Evolutionary conservation across 768 basidiomycete genomes (phyloP).

Genomic region (Pluteus cervinus): DNA sequence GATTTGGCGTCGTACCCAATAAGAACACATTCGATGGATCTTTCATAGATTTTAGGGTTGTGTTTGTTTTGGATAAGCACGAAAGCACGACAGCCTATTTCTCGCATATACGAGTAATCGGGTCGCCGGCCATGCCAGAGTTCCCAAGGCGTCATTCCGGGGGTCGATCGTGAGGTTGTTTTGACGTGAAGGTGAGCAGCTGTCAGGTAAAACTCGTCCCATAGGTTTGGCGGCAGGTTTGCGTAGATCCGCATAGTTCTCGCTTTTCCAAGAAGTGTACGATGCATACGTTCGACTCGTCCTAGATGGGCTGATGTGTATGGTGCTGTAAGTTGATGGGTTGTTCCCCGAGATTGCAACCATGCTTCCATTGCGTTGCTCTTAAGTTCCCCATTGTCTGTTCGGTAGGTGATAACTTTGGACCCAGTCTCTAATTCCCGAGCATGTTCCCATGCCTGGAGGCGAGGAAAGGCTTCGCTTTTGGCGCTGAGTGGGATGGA

Average conservation of each 20-base stretch:
- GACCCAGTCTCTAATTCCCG: slow-evolving; percentile 14
- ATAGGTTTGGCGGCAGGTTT: slow-evolving; percentile 18
- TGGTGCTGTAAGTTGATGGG: slow-evolving; percentile 13
- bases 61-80: slow-evolving; percentile 15
- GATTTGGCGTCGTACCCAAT: slow-evolving; percentile 1
- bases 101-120: slow-evolving; percentile 19
- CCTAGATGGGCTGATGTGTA: slow-evolving; percentile 18
- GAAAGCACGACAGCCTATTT: slow-evolving; percentile 23
- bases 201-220: slow-evolving; percentile 28
- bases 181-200: slow-evolving; percentile 15
- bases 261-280: slow-evolving; percentile 23
- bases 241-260: slow-evolving; percentile 21
- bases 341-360: slow-evolving; percentile 6
- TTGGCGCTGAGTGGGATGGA: slow-evolving; percentile 25
- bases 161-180: slow-evolving; percentile 8
- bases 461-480: slow-evolving; percentile 12
- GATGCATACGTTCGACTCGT: slow-evolving; percentile 27
- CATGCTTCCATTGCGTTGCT: slow-evolving; percentile 14
- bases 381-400: slow-evolving; percentile 17
- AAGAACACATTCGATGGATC: slow-evolving; percentile 1
- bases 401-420: slow-evolving; percentile 10
- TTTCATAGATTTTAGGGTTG: slow-evolving; percentile 17
- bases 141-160: slow-evolving; percentile 12
- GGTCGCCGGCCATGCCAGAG: slow-evolving; percentile 12
- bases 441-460: slow-evolving; percentile 22